Conservation (phyloP, 148 eudicot genomes). For the Nyssa sinensis region DNA sequence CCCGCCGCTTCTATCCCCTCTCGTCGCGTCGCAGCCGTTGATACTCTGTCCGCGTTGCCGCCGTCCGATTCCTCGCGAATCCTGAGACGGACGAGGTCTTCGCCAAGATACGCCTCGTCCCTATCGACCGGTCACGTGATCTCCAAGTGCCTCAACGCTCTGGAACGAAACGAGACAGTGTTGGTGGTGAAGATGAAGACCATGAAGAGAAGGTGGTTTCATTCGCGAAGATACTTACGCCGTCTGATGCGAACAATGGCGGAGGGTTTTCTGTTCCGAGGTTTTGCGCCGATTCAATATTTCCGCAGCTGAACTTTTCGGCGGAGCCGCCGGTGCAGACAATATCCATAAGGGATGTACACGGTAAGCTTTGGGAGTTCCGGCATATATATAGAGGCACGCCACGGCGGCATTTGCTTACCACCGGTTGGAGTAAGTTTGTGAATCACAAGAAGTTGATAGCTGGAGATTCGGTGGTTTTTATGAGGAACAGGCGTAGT, state of each 20-base stretch:
- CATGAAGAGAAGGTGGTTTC: slow-evolving; percentile 31
- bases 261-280: slow-evolving; percentile 90
- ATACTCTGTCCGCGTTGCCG: slow-evolving; percentile 54
- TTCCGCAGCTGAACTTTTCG: slow-evolving; percentile 56
- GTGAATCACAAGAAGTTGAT: slow-evolving; percentile 65
- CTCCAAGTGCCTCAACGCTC: background rate
- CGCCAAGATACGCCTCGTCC: slow-evolving; percentile 41
- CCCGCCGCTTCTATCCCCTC: slow-evolving; percentile 4
- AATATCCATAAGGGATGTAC: slow-evolving; percentile 40
- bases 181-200: background rate
- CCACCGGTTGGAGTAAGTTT: slow-evolving; percentile 88
- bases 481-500: slow-evolving; percentile 30
- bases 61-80: slow-evolving; percentile 36
- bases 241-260: slow-evolving; percentile 85
- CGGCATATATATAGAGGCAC: slow-evolving; percentile 84
- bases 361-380: slow-evolving; percentile 50
- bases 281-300: slow-evolving; percentile 69
- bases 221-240: slow-evolving; percentile 66
- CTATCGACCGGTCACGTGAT: slow-evolving; percentile 16
- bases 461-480: slow-evolving; percentile 73
- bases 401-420: slow-evolving; percentile 76
- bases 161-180: background rate
- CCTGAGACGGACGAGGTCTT: slow-evolving; percentile 56
- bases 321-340: slow-evolving; percentile 76
- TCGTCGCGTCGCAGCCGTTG: slow-evolving; percentile 19